phyloP scores from a whole-genome alignment of 805 yeast genomes.

The Myxozyma lipomycoides region DNA sequence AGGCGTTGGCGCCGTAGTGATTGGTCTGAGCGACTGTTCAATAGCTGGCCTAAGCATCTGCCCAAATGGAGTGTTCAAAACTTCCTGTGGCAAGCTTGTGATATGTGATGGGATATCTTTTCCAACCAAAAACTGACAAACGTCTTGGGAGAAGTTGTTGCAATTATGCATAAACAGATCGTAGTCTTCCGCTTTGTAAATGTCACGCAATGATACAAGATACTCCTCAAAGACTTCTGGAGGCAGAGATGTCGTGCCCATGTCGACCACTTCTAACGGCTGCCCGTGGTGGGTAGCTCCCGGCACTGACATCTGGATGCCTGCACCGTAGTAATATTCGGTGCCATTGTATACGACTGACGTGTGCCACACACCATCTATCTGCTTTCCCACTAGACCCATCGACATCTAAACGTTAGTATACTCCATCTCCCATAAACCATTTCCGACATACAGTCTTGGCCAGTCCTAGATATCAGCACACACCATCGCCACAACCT shows the following conservation, averaged over 20 bases:
- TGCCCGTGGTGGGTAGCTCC: slow-evolving; percentile 58
- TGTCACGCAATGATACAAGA: slow-evolving; percentile 47
- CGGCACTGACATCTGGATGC: slow-evolving; percentile 48
- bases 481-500: slow-evolving; percentile 42
- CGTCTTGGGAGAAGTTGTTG: slow-evolving; percentile 60
- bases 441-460: background rate
- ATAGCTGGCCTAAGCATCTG: slow-evolving; percentile 44
- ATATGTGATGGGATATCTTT: slow-evolving; percentile 53
- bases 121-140: slow-evolving; percentile 56
- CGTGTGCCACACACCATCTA: slow-evolving; percentile 68
- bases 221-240: slow-evolving; percentile 53
- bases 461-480: slow-evolving; percentile 43
- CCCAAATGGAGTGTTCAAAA: slow-evolving; percentile 50
- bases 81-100: slow-evolving; percentile 50
- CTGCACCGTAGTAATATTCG: slow-evolving; percentile 59
- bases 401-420: slow-evolving; percentile 36
- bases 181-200: slow-evolving; percentile 48
- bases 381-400: slow-evolving; percentile 47
- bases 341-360: slow-evolving; percentile 50
- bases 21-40: slow-evolving; percentile 30
- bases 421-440: background rate
- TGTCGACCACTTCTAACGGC: slow-evolving; percentile 51
- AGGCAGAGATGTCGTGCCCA: slow-evolving; percentile 53
- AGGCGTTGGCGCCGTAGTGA: slow-evolving; percentile 29
- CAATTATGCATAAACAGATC: slow-evolving; percentile 62